A percentile compares a stretch with the other conserved stretches of the same genome.
Evolutionary conservation across 2,329 filamentous ascomycete genomes (phyloP).

Genomic region (Fusarium albidum): DNA sequence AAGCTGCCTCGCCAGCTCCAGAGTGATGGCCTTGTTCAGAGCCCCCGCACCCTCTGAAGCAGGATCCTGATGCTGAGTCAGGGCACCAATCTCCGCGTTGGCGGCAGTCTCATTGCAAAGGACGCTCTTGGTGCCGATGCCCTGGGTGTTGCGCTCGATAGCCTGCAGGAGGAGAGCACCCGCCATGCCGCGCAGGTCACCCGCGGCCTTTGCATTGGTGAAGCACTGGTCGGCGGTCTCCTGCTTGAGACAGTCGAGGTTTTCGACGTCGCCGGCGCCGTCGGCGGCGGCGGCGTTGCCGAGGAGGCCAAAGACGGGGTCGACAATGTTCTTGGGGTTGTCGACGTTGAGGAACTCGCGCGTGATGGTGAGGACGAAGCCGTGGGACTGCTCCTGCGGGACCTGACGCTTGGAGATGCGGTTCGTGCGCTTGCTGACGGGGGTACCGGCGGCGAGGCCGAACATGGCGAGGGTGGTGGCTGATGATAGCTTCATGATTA

Average conservation of each 20-base stretch:
- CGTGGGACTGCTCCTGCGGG: constrained; percentile 65
- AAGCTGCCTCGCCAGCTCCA: constrained; percentile 67
- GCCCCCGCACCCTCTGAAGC: constrained; percentile 64
- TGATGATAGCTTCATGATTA: constrained; percentile 28
- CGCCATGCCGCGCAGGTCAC: constrained; percentile 62
- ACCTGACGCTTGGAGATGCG: constrained; percentile 51
- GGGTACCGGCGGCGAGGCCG: constrained; percentile 23
- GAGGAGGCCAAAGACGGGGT: constrained; percentile 60
- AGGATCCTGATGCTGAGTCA: constrained; percentile 74
- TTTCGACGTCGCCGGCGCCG: constrained; percentile 50
- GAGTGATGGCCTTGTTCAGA: constrained; percentile 68
- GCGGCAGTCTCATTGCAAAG: constrained; percentile 64
- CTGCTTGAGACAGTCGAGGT: constrained; percentile 56
- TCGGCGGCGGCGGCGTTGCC: constrained; percentile 54
- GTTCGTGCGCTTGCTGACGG: not conserved
- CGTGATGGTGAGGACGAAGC: constrained; percentile 56
- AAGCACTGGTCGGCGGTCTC: constrained; percentile 66
- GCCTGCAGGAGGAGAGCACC: constrained; percentile 63
- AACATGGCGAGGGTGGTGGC: constrained; percentile 14
- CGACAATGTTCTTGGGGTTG: constrained; percentile 59
- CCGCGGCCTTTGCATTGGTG: constrained; percentile 63
- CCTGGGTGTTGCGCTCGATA: constrained; percentile 59
- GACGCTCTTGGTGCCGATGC: constrained; percentile 34
- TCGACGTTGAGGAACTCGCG: constrained; percentile 55
- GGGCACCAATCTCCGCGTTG: constrained; percentile 71